Base-by-base conservation (phyloP, 441 rosid species). In the Erodium moschatum region DNA sequence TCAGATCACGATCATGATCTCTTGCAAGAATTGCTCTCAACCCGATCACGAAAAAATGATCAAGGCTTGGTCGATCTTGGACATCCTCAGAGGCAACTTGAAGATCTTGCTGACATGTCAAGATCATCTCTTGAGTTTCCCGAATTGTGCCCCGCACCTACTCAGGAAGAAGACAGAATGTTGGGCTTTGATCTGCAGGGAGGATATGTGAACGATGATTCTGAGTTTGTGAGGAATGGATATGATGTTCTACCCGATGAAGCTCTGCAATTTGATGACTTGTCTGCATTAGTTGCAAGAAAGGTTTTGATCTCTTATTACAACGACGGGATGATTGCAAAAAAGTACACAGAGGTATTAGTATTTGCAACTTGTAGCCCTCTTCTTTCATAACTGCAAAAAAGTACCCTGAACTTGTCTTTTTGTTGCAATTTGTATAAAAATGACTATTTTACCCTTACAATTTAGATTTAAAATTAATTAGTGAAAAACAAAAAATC, bases 251-350 rank as follows among this genome's bases (percentile, higher is more conserved):
- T 46, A 52, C 67, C 81, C 73, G 81, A 79, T 69, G 69, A 69
- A 52, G 66, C 75, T 72, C 52, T 75, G 54, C 80, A 72, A 65
- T 68, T 74, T 68, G 80, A 81, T 65, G 74, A 67, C 75, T 66
- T 75, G 44, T 67, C 79, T 58, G 66, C 75, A 54, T 64, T 81
- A 12, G 35, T 69, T n/a, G 27, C 54, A 19, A 4, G 72, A 18
- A 70, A 80, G 86, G 85, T 79, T 77, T 66, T 12, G 21, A 24
- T 65, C 29, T 56, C 20, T 46, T 38, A 46, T 42, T 42, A 42
- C 12, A 9, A 38, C 27, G 0, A 24, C 0, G 27, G 27, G 27
- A 24, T 24, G 2, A 24, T 24, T 24, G 27, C 27, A 24, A 24
- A 24, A 24, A 24, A 24, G 27, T 24, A 24, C 2, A 0, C 27